Conservation (phyloP, 192 early-diverging fungal species). For the Paraglomus brasilianum region DNA sequence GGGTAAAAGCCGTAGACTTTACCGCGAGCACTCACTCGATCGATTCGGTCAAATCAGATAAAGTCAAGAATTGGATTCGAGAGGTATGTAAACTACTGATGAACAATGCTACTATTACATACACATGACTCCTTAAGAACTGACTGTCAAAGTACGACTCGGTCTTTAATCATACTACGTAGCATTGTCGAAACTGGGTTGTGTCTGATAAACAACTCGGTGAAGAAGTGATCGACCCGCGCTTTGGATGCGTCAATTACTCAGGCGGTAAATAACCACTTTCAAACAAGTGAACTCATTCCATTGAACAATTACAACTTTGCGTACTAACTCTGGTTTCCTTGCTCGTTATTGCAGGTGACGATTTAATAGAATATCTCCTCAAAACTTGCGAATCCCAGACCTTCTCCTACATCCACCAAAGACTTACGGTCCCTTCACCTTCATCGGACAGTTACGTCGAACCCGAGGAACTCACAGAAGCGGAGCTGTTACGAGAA, state of each 20-base stretch:
- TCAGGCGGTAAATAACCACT: conserved; percentile 23
- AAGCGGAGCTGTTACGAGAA: no score
- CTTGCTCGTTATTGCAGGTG: no score
- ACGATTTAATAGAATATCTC: no score
- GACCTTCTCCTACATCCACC: no score
- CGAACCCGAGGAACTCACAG: no score
- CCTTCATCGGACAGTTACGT: no score
- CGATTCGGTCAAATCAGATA: conserved; percentile 16
- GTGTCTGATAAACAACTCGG: conserved; percentile 5
- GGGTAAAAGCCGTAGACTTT: conserved; percentile 27
- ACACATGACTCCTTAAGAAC: neutral
- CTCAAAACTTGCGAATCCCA: no score
- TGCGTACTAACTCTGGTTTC: no score
- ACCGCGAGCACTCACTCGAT: conserved; percentile 25
- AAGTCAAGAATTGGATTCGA: conserved; percentile 18
- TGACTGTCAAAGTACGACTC: neutral
- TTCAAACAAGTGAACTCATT: no score
- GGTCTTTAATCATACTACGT: neutral
- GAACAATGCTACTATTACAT: neutral
- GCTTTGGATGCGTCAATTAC: conserved; percentile 23
- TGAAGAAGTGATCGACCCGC: conserved; percentile 9
- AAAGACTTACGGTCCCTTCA: no score
- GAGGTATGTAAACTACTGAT: conserved; percentile 8
- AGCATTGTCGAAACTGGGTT: conserved; percentile 32
- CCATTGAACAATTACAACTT: no score